Evolutionary conservation across 176 grass and related monocot species (phyloP).

Genomic region (Hsuehochloa calcarea): DNA sequence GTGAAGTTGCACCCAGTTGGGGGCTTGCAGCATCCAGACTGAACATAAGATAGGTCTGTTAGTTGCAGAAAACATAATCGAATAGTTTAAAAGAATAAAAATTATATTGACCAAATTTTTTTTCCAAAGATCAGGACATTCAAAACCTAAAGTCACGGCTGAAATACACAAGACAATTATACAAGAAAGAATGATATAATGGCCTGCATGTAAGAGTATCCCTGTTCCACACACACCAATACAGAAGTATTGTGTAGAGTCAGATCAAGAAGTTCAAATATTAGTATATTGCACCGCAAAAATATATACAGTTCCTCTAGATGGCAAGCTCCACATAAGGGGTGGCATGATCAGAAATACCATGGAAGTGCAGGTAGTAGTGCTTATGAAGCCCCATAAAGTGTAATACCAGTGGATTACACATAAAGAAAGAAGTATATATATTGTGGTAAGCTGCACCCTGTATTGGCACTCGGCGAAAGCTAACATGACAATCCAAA

Average conservation of each 20-base stretch:
- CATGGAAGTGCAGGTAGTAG: background rate
- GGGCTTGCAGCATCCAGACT: constrained; percentile 94
- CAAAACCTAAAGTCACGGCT: background rate
- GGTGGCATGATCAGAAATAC: background rate
- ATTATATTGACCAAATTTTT: background rate
- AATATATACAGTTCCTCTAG: background rate
- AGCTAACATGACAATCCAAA: constrained; percentile 9
- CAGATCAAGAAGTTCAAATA: background rate
- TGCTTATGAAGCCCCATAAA: background rate
- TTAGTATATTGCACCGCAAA: background rate
- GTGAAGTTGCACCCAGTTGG: constrained; percentile 80
- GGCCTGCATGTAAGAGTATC: background rate
- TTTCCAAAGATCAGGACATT: background rate
- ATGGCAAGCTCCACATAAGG: background rate
- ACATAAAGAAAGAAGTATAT: background rate
- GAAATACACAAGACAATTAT: background rate
- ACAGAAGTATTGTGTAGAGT: background rate
- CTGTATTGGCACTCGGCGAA: background rate
- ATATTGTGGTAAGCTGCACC: background rate
- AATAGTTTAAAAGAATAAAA: background rate
- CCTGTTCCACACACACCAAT: background rate
- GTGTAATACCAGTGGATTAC: background rate
- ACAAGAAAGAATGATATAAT: background rate
- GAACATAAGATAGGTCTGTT: constrained; percentile 15
- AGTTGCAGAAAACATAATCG: background rate